Percentiles rank a stretch among this genome's conserved stretches.
Evolutionary conservation across 2,329 filamentous ascomycete genomes (phyloP).

Genomic region (Macrophomina phaseolina): DNA sequence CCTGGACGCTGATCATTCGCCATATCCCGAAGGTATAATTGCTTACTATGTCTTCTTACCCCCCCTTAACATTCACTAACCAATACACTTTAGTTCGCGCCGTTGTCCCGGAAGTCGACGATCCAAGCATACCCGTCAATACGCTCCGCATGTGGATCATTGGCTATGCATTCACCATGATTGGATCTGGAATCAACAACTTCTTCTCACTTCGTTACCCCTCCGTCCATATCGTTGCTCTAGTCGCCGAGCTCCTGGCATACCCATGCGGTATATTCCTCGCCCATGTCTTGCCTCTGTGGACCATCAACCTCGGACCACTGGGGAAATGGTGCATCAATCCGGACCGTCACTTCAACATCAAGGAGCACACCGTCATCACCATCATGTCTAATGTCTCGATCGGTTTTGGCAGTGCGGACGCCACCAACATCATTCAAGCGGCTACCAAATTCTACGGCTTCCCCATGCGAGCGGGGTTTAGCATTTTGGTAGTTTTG

Average conservation of each 20-base stretch:
- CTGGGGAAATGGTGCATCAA: constrained; percentile 61
- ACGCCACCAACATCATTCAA: constrained; percentile 75
- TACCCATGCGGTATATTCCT: constrained; percentile 36
- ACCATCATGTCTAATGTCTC: constrained; percentile 69
- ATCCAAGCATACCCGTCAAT: constrained; percentile 20
- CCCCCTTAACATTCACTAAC: not conserved
- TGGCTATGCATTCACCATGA: constrained; percentile 35
- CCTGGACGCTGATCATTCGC: constrained; percentile 25
- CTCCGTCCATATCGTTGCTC: constrained; percentile 36
- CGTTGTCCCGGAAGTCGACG: constrained; percentile 27
- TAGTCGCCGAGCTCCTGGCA: constrained; percentile 38
- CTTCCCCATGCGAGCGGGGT: constrained; percentile 32
- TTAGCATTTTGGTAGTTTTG: constrained; percentile 33
- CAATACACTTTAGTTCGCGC: not conserved
- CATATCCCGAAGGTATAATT: constrained; percentile 23
- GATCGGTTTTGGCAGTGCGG: constrained; percentile 55
- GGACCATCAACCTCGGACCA: constrained; percentile 52
- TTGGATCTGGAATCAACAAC: constrained; percentile 38
- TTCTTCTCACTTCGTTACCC: constrained; percentile 41
- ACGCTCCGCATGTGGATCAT: constrained; percentile 34
- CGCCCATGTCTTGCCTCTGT: constrained; percentile 39
- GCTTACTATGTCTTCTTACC: not conserved
- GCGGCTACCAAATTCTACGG: constrained; percentile 75
- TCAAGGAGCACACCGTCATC: constrained; percentile 67
- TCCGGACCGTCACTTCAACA: constrained; percentile 62